phyloP scores from a whole-genome alignment of 2,329 filamentous ascomycete genomes.

The Fusarium beomiforme region DNA sequence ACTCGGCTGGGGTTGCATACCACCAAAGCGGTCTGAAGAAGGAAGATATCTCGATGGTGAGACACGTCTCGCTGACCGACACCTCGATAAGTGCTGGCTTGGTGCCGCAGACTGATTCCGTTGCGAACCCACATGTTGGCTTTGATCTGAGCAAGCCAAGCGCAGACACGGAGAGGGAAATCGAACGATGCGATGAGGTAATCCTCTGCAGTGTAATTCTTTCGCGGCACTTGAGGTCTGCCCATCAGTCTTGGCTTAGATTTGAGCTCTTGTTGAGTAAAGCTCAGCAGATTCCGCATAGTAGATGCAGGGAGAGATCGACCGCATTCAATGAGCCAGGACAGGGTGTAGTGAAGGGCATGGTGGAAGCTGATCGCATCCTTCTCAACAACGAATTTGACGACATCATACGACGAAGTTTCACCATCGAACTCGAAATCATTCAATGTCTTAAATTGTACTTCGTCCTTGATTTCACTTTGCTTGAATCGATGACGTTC shows the following conservation, averaged over 20 bases:
- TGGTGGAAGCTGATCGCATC: constrained; percentile 98
- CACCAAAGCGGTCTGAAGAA: constrained; percentile 90
- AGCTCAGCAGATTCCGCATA: constrained; percentile 75
- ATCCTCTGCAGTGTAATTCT: constrained; percentile 74
- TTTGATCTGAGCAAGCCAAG: constrained; percentile 98
- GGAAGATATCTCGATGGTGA: constrained; percentile 93
- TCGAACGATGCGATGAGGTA: constrained; percentile 90
- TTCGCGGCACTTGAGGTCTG: constrained; percentile 63
- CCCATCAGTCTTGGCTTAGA: constrained; percentile 72
- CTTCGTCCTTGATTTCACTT: constrained; percentile 86
- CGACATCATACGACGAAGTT: constrained; percentile 70
- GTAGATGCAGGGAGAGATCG: constrained; percentile 76
- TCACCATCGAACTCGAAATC: constrained; percentile 82
- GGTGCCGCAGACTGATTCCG: constrained; percentile 93
- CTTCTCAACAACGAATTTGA: constrained; percentile 88
- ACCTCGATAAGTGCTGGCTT: constrained; percentile 92
- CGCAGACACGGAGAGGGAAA: constrained; percentile 90
- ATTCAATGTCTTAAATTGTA: constrained; percentile 80
- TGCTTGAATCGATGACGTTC: constrained; percentile 87
- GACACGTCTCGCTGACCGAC: constrained; percentile 91
- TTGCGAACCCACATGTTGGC: constrained; percentile 99
- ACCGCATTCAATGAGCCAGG: constrained; percentile 93
- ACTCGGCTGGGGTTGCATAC: constrained; percentile 85
- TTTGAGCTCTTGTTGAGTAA: constrained; percentile 76
- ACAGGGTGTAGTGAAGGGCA: constrained; percentile 93